Evolutionary conservation across 2,329 filamentous ascomycete genomes (phyloP).

Genomic region (Knoxdaviesia proteae): DNA sequence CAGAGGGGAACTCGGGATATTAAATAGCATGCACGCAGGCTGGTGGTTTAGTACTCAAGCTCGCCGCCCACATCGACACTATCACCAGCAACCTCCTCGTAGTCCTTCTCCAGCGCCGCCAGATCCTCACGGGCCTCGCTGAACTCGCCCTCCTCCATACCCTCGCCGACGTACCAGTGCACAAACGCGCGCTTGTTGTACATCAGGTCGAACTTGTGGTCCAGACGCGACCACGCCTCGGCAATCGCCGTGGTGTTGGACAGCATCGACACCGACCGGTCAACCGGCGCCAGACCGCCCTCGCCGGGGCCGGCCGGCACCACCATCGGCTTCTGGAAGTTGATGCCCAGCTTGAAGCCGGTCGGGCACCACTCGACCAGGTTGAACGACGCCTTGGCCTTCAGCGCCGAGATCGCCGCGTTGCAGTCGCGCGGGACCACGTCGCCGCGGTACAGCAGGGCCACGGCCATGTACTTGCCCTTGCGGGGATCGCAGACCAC

Average conservation of each 20-base stretch:
- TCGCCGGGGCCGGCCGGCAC: constrained; percentile 32
- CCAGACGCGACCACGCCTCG: constrained; percentile 51
- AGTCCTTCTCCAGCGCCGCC: constrained; percentile 69
- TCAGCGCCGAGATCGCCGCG: constrained; percentile 43
- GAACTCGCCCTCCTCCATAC: constrained; percentile 86
- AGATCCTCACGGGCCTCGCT: constrained; percentile 72
- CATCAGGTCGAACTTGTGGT: constrained; percentile 62
- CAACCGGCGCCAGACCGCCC: constrained; percentile 38
- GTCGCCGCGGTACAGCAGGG: constrained; percentile 51
- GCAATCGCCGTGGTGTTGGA: constrained; percentile 58
- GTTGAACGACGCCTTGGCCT: constrained; percentile 53
- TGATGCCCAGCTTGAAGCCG: constrained; percentile 58
- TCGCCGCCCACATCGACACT: constrained; percentile 43
- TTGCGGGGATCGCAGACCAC: constrained; percentile 55
- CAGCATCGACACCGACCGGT: constrained; percentile 47
- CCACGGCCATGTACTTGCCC: constrained; percentile 59
- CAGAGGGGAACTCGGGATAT: too few relatives aligned
- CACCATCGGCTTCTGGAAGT: constrained; percentile 46
- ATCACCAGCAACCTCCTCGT: constrained; percentile 66
- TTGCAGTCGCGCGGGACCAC: constrained; percentile 51
- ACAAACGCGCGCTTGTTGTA: constrained; percentile 60
- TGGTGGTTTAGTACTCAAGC: constrained; percentile 51
- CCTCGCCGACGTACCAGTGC: constrained; percentile 69
- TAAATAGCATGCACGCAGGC: too few relatives aligned
- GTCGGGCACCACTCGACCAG: constrained; percentile 58